A percentile compares a stretch with the other conserved stretches of the same genome.
phyloP scores from a whole-genome alignment of 495 filamentous ascomycete genomes.

The Podospora australis region DNA sequence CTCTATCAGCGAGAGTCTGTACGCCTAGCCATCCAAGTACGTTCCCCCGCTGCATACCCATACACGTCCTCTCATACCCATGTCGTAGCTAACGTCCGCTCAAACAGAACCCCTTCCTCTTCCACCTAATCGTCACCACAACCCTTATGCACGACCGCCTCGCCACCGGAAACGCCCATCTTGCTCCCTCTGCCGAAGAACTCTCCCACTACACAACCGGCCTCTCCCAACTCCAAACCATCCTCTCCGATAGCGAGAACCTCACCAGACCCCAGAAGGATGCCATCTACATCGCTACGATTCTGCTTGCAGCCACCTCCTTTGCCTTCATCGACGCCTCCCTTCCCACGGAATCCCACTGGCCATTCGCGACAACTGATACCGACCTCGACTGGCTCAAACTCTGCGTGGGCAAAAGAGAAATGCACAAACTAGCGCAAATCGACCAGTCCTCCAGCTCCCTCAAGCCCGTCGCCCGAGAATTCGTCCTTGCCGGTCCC shows the following conservation, averaged over 20 bases:
- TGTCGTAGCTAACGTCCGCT: neutral
- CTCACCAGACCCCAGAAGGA: constrained; percentile 25
- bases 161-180: constrained; percentile 5
- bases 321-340: constrained; percentile 29
- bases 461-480: neutral
- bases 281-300: constrained; percentile 33
- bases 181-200: constrained; percentile 2
- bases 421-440: constrained; percentile 17
- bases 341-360: constrained; percentile 19
- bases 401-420: constrained; percentile 24
- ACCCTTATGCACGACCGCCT: constrained; percentile 34
- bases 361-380: constrained; percentile 31
- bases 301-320: constrained; percentile 27
- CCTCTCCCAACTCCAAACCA: constrained; percentile 30
- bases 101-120: constrained; percentile 28
- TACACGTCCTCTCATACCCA: neutral
- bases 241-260: constrained; percentile 20
- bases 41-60: neutral
- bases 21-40: constrained; percentile 24
- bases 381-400: constrained; percentile 31
- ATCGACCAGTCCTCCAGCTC: constrained; percentile 8
- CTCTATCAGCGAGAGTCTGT: constrained; percentile 24
- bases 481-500: neutral
- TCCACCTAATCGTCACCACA: constrained; percentile 34
- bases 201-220: constrained; percentile 32